Evolutionary conservation across 257 asterid species (phyloP).

Genomic region (Paulownia fortunei): DNA sequence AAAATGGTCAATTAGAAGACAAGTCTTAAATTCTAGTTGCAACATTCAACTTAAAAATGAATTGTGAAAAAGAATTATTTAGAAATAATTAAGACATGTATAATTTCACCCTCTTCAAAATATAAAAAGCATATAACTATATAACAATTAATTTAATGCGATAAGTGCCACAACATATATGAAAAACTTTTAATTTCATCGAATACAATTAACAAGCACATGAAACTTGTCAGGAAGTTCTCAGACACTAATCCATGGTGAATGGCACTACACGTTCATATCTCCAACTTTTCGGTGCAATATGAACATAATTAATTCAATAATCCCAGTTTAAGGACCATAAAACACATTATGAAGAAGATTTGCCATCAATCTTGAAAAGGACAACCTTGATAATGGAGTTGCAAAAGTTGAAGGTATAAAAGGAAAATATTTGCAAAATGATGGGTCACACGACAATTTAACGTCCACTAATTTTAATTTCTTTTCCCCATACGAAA

Average conservation of each 20-base stretch:
- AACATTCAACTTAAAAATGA: too few species aligned
- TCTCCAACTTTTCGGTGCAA: neutral
- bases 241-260: neutral
- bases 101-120: too few species aligned
- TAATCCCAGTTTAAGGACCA: neutral
- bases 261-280: constrained; percentile 7
- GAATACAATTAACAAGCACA: neutral
- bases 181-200: neutral
- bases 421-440: neutral
- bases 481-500: neutral
- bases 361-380: constrained; percentile 28
- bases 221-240: neutral
- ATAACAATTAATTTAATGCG: too few species aligned
- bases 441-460: constrained; percentile 12
- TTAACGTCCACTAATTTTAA: constrained; percentile 5
- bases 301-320: neutral
- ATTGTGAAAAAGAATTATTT: too few species aligned
- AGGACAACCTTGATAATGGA: neutral
- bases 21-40: too few species aligned
- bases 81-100: too few species aligned
- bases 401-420: neutral
- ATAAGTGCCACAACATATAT: too few species aligned
- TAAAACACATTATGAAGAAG: neutral
- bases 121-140: too few species aligned
- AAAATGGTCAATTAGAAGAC: too few species aligned